Base-by-base conservation (phyloP, 768 basidiomycete species). In the Pseudohyphozyma bogoriensis region DNA sequence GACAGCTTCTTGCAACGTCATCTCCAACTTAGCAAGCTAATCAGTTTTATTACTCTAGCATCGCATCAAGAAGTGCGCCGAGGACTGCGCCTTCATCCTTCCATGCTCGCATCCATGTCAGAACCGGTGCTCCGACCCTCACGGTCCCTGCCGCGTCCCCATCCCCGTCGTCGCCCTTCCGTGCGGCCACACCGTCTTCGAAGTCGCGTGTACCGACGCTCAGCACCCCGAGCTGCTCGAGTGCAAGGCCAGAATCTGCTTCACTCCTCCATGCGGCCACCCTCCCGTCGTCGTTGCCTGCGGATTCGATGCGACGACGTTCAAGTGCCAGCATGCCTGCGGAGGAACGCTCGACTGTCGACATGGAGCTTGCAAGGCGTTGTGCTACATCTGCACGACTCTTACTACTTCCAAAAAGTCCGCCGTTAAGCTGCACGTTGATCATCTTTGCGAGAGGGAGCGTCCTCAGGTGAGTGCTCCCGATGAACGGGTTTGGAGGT, bases 51-150 rank as follows among this genome's bases (percentile, higher is more conserved):
- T 26, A 6, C 36, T 20, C 12, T 31, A 24, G 46, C 26, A 28
- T 44, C 51, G 2, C 76, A 79, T 16, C 84, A 85, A 59, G 47
- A 78, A 69, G 16, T 85, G 85, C 65, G 70, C 68, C 16, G 76
- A 79, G 58, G 72, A 71, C 12, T 85, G 85, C 63, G 72, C 74
- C 35, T 75, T 76, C 32, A 76, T 83, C 8, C 85, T 85, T 62
- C 63, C 74, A 0, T 75, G 80, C 32, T 73, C 73, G 1, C 85
- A 86, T 67, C 84, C 85, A 0, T 86, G 85, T 68, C 59, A 67
- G 11, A 78, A 77, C 40, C 64, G 72, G 16, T 86, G 85, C 68
- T 75, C 77, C 4, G 72, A 74, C 1, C 68, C 77, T 2, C 85
- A 85, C 64, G 82, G 81, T 1, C 59, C 74, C 11, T 85, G 85